Evolutionary conservation across 2,329 filamentous ascomycete species (phyloP), one percentile per base, ranked within the genome.

Genomic region (Cryphonectria japonica): DNA sequence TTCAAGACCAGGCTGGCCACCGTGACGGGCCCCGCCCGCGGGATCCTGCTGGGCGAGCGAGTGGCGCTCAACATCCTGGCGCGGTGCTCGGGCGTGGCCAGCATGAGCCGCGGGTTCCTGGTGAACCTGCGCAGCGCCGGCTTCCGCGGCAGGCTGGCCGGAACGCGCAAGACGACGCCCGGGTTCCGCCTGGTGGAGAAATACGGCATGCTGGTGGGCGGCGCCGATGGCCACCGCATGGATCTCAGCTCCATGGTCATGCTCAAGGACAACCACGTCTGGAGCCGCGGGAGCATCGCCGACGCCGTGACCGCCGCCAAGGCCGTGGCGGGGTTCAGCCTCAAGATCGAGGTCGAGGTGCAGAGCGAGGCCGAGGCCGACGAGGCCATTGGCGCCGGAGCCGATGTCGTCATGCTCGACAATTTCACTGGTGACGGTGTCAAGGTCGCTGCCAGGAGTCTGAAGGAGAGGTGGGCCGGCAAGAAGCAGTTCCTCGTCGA

Each of bases 261-360:
- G 96, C 87, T 99, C 75, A 99, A 99, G 85, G 96, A 99, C 82
- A 99, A 99, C 82, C 96, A 99, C 82, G 92, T 99, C 70, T 98
- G 95, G 92, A 94, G 93, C 73, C 91, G 92, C 68, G 92, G 92
- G 37, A 93, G 92, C 78, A 98, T 99, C 80, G 90, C 92, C 1
- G 89, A 92, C 32, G 96, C 96, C 7, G 95, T 99, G 34, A 85
- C 85, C 57, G 93, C 95, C 2, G 96, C 96, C 34, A 93, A 93
- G 79, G 86, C 90, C 14, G 93, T 92, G 0, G 95, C 91, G 11
- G 96, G 96, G 0, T 99, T 98, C 82, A 90, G 93, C 57, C 86
- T 97, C 71, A 99, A 98, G 86, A 88, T 99, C 57, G 96, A 99
- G 84, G 96, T 99, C 34, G 95, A 99, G 84, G 96, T 96, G 63